Conservation (phyloP, 1,139 yeast genomes). For the Geotrichum citri-aurantii region DNA sequence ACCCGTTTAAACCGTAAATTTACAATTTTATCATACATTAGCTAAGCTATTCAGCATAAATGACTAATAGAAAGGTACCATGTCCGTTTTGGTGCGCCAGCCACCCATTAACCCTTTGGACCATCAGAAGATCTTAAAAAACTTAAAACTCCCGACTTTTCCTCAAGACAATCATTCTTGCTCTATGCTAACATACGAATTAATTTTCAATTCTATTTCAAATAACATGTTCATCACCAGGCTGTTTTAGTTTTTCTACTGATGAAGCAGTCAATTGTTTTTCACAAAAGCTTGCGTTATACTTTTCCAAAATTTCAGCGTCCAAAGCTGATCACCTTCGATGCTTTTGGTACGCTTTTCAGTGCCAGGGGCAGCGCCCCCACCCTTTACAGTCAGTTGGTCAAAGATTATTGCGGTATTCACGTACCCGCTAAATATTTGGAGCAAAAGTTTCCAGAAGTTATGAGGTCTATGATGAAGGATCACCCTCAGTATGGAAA, state of each 20-base stretch:
- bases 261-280: neutral
- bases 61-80: neutral
- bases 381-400: slow-evolving; percentile 24
- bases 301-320: slow-evolving; percentile 13
- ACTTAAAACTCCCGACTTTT: no score
- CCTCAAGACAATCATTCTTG: neutral
- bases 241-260: neutral
- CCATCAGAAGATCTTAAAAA: no score
- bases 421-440: slow-evolving; percentile 18
- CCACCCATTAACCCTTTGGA: no score
- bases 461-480: slow-evolving; percentile 19
- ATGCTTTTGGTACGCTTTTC: slow-evolving; percentile 31
- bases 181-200: neutral
- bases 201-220: neutral
- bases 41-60: neutral
- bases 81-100: no score
- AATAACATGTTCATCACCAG: neutral
- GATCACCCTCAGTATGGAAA: slow-evolving; percentile 29
- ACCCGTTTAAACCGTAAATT: neutral
- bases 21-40: neutral
- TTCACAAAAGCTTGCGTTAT: neutral
- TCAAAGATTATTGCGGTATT: slow-evolving; percentile 21
- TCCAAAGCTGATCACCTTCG: slow-evolving; percentile 28
- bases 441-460: slow-evolving; percentile 19
- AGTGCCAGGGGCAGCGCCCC: slow-evolving; percentile 25